phyloP scores from a whole-genome alignment of 306 rosid genomes.

The Hippophae tibetana region DNA sequence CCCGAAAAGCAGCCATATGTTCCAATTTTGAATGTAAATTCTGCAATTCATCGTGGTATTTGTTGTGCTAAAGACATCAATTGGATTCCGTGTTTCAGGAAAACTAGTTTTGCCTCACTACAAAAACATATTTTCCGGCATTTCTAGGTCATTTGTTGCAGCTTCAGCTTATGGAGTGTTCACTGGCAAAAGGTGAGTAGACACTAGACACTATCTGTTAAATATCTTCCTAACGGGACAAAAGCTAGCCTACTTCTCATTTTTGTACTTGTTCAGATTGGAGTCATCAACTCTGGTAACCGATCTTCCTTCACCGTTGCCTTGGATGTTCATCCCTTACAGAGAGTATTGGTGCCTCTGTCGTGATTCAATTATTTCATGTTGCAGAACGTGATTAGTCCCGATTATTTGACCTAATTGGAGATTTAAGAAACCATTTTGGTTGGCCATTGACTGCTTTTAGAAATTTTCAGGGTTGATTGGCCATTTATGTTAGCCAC shows the following conservation, averaged over 20 bases:
- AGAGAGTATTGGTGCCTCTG: conserved; percentile 72
- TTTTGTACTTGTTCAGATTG: conserved; percentile 34
- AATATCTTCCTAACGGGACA: neutral
- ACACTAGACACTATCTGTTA: neutral
- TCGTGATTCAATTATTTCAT: conserved; percentile 45
- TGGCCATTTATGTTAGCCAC: too few relatives aligned
- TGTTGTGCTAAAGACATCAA: conserved; percentile 8
- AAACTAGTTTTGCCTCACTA: conserved; percentile 39
- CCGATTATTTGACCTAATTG: neutral
- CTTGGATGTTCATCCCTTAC: conserved; percentile 74
- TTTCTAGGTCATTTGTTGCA: conserved; percentile 26
- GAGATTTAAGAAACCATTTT: neutral
- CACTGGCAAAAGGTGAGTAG: conserved; percentile 61
- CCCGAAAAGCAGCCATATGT: neutral
- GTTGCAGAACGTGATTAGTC: conserved; percentile 27
- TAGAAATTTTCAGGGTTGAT: too few relatives aligned
- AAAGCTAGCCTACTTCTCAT: neutral
- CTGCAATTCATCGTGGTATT: neutral
- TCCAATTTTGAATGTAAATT: neutral
- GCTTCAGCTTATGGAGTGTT: conserved; percentile 55
- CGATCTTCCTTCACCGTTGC: conserved; percentile 57
- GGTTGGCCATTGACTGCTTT: too few relatives aligned
- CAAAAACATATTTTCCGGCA: conserved; percentile 24
- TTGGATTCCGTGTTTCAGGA: conserved; percentile 21
- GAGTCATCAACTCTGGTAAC: conserved; percentile 36